Base-by-base conservation (phyloP, 1,139 yeast genomes). In the Candida tetrigidarum region DNA sequence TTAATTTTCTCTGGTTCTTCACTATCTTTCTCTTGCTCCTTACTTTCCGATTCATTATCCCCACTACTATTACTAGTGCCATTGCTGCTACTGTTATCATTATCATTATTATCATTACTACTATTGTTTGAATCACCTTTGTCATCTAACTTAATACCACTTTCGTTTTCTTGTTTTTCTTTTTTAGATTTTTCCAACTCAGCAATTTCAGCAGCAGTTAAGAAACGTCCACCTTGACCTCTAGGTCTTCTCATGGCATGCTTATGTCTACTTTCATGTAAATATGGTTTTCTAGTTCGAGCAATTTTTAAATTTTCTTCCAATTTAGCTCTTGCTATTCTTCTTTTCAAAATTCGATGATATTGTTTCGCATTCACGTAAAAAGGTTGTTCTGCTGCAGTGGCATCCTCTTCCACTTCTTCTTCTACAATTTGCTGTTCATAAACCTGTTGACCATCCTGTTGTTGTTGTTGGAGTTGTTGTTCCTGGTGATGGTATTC, bases 241-340 rank as follows among this genome's bases (percentile, higher is more conserved):
- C 99, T 81, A 12, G 99, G 99, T 64, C 99, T 81, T 62, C 99
- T 80, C 99, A 95, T 93, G 16, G 99, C 99, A 65, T 95, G 99
- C 64, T 93, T 93, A 66, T 95, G 99, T 57, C 99, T 80, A 14
- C 97, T 90, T 66, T 95, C 99, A 63, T 95, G 99, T 44, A 95
- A 69, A 63, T 95, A 95, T 3, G 99, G 99, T 60, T 87, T 86
- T 54, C 98, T 80, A 7, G 96, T 96, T 52, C 97, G 78, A 19
- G 96, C 95, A 8, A 88, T 88, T 60, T 89, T 86, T 51, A 93
- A 76, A 41, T 84, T 81, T 59, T 93, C 98, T 60, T 93, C 99
- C 43, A 93, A 76, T 63, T 86, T 88, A 7, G 98, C 98, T 46
- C 99, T 76, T 1, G 99, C 98, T 41, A 90, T 80, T 56, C 99